Percentiles rank a stretch among this genome's conserved stretches.
These are phyloP conservation scores for Penicillium sp. DNA, from an alignment of 2,329 filamentous ascomycete species.

Conservation along the genomic window DNA sequence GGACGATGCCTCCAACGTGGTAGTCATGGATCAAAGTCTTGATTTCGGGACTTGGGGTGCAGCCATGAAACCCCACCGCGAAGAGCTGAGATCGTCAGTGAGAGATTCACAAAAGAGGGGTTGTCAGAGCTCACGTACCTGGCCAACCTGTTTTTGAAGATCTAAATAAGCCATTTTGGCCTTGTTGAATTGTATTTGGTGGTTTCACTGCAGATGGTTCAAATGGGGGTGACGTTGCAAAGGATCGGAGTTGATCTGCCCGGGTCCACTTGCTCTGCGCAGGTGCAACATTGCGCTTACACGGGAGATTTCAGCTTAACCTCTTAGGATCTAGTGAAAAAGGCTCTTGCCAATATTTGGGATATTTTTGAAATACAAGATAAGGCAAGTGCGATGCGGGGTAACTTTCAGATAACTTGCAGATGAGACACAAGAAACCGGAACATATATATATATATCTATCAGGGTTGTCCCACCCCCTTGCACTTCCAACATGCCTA, in stretches of 20 bases:
- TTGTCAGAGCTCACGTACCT: constrained; percentile 21
- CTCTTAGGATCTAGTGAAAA: background rate
- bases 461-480: background rate
- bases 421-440: background rate
- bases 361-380: background rate
- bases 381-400: background rate
- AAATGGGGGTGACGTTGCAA: background rate
- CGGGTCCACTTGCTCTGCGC: background rate
- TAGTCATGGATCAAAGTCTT: constrained; percentile 42
- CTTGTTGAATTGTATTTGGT: background rate
- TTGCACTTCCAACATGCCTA: background rate
- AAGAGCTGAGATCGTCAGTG: constrained; percentile 35
- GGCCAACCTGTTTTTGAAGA: constrained; percentile 32
- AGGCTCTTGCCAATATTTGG: background rate
- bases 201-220: background rate
- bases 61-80: constrained; percentile 44
- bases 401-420: background rate
- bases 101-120: background rate
- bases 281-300: background rate
- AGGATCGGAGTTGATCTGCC: constrained; percentile 1
- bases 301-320: background rate
- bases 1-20: constrained; percentile 41
- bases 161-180: constrained; percentile 18
- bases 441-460: background rate
- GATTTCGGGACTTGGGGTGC: constrained; percentile 39